Evolutionary conservation across 2,329 filamentous ascomycete genomes (phyloP).

Genomic region (Talaromyces islandicus): DNA sequence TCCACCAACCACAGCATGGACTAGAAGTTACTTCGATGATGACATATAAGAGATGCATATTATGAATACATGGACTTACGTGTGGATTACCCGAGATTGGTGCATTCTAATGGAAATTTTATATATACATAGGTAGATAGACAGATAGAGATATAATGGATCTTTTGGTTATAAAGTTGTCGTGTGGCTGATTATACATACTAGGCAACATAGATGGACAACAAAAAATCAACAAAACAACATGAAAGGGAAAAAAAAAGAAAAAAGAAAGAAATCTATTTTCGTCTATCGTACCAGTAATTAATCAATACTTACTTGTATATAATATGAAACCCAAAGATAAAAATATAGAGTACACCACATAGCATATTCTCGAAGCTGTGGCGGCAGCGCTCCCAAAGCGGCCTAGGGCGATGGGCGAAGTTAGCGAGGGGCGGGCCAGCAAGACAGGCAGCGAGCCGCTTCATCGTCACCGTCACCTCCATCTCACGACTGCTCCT

Average conservation of each 20-base stretch:
- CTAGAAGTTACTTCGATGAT: background rate
- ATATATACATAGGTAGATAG: too few species aligned
- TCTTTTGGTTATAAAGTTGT: background rate
- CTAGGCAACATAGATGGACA: background rate
- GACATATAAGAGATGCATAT: background rate
- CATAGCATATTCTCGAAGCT: background rate
- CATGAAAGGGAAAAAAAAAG: too few species aligned
- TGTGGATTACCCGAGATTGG: too few species aligned
- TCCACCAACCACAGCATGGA: background rate
- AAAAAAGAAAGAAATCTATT: too few species aligned
- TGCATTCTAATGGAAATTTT: background rate
- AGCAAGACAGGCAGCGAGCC: constrained; percentile 2
- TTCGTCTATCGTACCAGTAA: too few species aligned
- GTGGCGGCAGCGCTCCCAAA: background rate
- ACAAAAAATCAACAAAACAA: background rate
- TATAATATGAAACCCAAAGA: background rate
- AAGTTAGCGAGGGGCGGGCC: constrained; percentile 7
- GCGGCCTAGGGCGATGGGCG: constrained; percentile 7
- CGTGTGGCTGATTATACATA: background rate
- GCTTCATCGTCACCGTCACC: constrained; percentile 5
- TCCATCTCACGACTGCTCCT: background rate
- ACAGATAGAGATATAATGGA: too few species aligned
- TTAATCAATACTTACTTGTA: background rate
- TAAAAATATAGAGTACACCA: background rate
- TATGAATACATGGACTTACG: background rate